Conservation (phyloP, 345 rosid genomes). For the Toxicodendron radicans region DNA sequence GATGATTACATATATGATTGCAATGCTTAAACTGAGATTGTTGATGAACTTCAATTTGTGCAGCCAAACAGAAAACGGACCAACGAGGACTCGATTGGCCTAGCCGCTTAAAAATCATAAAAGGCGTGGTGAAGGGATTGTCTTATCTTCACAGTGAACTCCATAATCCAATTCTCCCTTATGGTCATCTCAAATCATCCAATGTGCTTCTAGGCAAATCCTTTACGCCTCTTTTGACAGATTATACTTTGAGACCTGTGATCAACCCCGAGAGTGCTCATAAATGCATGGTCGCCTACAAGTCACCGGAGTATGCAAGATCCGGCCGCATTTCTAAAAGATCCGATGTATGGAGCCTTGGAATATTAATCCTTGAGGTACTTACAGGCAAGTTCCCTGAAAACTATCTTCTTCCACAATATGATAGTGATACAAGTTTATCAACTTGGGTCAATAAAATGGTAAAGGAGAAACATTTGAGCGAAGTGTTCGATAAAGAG, state of each 20-base stretch:
- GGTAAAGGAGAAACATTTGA: constrained; percentile 51
- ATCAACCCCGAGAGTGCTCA: constrained; percentile 68
- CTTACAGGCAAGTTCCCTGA: constrained; percentile 64
- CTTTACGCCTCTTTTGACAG: constrained; percentile 54
- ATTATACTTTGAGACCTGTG: constrained; percentile 60
- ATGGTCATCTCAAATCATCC: constrained; percentile 82
- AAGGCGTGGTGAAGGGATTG: constrained; percentile 68
- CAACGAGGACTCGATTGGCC: constrained; percentile 60
- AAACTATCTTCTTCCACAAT: constrained; percentile 51
- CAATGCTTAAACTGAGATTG: neutral
- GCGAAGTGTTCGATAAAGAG: constrained; percentile 68
- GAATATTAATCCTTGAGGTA: constrained; percentile 63
- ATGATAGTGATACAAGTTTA: constrained; percentile 41
- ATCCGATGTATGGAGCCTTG: constrained; percentile 72
- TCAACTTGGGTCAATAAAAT: constrained; percentile 64
- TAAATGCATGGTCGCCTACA: constrained; percentile 56
- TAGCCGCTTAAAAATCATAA: constrained; percentile 56
- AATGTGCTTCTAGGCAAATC: constrained; percentile 59
- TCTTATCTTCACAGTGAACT: constrained; percentile 58
- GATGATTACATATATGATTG: no score
- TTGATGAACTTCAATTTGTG: neutral
- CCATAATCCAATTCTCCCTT: constrained; percentile 53
- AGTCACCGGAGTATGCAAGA: constrained; percentile 62
- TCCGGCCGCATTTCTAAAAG: constrained; percentile 45
- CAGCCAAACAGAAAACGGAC: constrained; percentile 56